Conservation (phyloP, 176 grass and related monocot genomes). For the Phoenix dactylifera region DNA sequence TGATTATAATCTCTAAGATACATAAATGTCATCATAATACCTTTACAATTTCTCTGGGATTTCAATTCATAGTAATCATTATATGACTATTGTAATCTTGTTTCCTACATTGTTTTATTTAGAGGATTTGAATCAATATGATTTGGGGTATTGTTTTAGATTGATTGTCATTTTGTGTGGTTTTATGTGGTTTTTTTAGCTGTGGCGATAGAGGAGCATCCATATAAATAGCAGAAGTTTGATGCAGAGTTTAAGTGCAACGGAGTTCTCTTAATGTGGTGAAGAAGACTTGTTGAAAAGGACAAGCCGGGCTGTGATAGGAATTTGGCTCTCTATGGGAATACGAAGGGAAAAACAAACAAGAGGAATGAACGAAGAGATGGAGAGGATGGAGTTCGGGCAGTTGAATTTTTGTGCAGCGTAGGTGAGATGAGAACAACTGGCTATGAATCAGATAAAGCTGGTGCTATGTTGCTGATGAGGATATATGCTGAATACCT, state of each 20-base stretch:
- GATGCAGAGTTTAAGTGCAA: not conserved
- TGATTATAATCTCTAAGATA: no score
- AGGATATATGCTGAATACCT: not conserved
- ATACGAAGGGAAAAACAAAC: not conserved
- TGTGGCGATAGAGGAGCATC: no score
- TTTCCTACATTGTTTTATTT: no score
- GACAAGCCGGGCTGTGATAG: not conserved
- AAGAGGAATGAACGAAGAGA: not conserved
- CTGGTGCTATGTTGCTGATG: not conserved
- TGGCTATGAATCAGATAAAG: not conserved
- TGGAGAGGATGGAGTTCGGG: not conserved
- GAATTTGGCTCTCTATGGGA: not conserved
- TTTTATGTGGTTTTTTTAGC: no score
- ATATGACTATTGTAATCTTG: no score
- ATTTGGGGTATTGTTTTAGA: no score
- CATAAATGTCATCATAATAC: no score
- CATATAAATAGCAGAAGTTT: slow-evolving; percentile 9
- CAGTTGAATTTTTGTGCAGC: not conserved
- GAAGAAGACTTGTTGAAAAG: slow-evolving; percentile 10
- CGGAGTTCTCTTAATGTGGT: slow-evolving; percentile 1
- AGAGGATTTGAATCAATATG: no score
- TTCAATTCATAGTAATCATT: no score
- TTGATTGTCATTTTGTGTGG: no score
- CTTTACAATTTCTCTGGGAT: no score
- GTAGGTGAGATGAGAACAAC: not conserved